phyloP scores from a whole-genome alignment of 2,329 filamentous ascomycete genomes.

The Talaromyces sp. region DNA sequence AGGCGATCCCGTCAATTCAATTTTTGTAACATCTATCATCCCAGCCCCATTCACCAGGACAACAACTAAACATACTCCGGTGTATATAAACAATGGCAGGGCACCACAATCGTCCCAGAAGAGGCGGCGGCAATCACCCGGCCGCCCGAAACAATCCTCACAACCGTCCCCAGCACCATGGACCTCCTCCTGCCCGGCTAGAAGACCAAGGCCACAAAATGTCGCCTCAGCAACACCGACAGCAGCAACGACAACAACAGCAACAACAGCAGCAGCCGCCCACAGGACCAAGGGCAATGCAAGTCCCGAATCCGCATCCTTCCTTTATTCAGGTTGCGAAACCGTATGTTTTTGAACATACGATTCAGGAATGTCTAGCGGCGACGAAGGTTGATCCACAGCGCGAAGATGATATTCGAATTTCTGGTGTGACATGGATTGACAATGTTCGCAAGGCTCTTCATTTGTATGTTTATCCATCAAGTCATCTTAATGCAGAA shows the following conservation, averaged over 20 bases:
- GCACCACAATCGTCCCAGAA: conserved; percentile 14
- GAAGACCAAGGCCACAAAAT: conserved; percentile 9
- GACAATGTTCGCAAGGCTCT: conserved; percentile 76
- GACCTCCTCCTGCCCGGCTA: conserved; percentile 6
- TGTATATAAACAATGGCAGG: conserved; percentile 13
- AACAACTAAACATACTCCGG: not conserved
- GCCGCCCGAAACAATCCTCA: conserved; percentile 14
- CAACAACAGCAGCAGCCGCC: conserved; percentile 9
- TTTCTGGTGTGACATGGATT: conserved; percentile 86
- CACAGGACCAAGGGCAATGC: conserved; percentile 16
- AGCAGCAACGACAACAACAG: not conserved
- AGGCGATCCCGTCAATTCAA: conserved; percentile 1
- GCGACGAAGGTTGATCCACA: conserved; percentile 68
- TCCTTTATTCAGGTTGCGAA: conserved; percentile 62
- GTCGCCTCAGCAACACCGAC: conserved; percentile 8
- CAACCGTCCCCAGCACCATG: conserved; percentile 7
- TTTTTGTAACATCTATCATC: not conserved
- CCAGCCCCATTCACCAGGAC: not conserved
- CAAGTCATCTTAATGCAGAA: not conserved
- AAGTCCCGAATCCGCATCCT: conserved; percentile 50
- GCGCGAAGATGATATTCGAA: conserved; percentile 72
- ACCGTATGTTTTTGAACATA: conserved; percentile 79
- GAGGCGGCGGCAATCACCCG: conserved; percentile 6
- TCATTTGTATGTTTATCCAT: conserved; percentile 61
- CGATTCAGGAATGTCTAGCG: conserved; percentile 68